phyloP scores from a whole-genome alignment of 1,284 basidiomycete genomes.

The Grifola frondosa region DNA sequence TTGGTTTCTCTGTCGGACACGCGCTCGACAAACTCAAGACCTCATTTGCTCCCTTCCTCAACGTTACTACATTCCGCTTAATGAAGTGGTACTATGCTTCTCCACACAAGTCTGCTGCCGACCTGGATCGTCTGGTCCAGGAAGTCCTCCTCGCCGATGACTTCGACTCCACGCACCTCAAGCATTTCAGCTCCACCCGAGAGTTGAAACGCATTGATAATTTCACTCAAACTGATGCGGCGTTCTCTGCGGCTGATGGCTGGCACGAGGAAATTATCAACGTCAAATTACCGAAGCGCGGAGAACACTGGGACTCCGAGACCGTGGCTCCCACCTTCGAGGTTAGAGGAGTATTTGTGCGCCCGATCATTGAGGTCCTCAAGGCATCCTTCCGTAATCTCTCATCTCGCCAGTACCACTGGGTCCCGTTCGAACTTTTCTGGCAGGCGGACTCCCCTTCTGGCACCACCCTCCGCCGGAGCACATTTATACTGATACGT shows the following conservation, averaged over 20 bases:
- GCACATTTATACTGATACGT: slow-evolving; percentile 19
- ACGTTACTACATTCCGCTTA: slow-evolving; percentile 7
- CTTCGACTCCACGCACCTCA: slow-evolving; percentile 8
- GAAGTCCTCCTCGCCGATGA: slow-evolving; percentile 6
- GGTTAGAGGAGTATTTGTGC: slow-evolving; percentile 23
- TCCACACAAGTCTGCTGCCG: slow-evolving; percentile 10
- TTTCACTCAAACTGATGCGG: background rate
- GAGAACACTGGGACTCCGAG: slow-evolving; percentile 18
- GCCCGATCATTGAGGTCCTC: slow-evolving; percentile 10
- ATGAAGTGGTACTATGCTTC: slow-evolving; percentile 13
- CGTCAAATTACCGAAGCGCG: slow-evolving; percentile 24
- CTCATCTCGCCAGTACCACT: background rate
- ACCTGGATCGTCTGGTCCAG: slow-evolving; percentile 11
- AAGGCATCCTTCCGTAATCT: slow-evolving; percentile 7
- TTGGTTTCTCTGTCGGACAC: too few species aligned
- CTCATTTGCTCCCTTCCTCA: slow-evolving; percentile 11
- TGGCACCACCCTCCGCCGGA: background rate
- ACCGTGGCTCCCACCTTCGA: slow-evolving; percentile 22
- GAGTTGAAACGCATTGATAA: slow-evolving; percentile 5
- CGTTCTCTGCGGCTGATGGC: slow-evolving; percentile 17
- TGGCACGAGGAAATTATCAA: slow-evolving; percentile 27
- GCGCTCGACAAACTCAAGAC: too few species aligned
- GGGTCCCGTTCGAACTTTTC: slow-evolving; percentile 4
- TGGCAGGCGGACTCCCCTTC: background rate
- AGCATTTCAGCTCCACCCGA: slow-evolving; percentile 4